phyloP scores from a whole-genome alignment of 352 stramenopile genomes.

The Pythium aquatile region DNA sequence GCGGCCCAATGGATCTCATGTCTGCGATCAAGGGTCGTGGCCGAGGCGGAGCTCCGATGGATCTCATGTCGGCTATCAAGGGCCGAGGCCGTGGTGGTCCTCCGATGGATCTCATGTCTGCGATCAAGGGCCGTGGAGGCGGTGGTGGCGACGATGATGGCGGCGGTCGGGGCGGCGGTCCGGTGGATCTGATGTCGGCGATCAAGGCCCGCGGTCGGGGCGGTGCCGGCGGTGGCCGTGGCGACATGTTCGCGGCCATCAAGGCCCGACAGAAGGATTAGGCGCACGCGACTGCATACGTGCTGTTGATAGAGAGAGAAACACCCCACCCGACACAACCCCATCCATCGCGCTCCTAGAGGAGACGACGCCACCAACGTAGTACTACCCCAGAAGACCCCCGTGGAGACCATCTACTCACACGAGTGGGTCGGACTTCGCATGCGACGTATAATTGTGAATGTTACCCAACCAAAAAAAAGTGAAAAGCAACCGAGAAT shows the following conservation, averaged over 20 bases:
- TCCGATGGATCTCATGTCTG: constrained; percentile 18
- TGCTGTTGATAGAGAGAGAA: constrained; percentile 25
- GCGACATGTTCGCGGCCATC: constrained; percentile 58
- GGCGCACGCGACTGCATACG: background rate
- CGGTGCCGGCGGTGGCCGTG: constrained; percentile 38
- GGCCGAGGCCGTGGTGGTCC: constrained; percentile 21
- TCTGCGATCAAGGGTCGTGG: constrained; percentile 58
- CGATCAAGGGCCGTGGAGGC: constrained; percentile 5
- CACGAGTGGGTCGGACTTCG: background rate
- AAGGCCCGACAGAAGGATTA: constrained; percentile 60
- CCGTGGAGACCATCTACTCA: background rate
- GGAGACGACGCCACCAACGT: constrained; percentile 1
- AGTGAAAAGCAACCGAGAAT: constrained; percentile 6
- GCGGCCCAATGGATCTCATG: constrained; percentile 52
- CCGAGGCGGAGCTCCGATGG: constrained; percentile 30
- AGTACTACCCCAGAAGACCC: background rate
- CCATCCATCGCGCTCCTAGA: constrained; percentile 4
- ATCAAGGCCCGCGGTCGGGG: constrained; percentile 24
- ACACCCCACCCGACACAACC: background rate
- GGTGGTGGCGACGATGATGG: background rate
- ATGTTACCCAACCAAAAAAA: constrained; percentile 17
- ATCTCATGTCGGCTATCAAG: constrained; percentile 30
- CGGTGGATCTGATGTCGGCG: constrained; percentile 5
- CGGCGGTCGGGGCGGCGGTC: background rate
- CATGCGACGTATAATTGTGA: constrained; percentile 17